Conservation (phyloP, 139 green algal genomes). For the Penium margaritaceum region DNA sequence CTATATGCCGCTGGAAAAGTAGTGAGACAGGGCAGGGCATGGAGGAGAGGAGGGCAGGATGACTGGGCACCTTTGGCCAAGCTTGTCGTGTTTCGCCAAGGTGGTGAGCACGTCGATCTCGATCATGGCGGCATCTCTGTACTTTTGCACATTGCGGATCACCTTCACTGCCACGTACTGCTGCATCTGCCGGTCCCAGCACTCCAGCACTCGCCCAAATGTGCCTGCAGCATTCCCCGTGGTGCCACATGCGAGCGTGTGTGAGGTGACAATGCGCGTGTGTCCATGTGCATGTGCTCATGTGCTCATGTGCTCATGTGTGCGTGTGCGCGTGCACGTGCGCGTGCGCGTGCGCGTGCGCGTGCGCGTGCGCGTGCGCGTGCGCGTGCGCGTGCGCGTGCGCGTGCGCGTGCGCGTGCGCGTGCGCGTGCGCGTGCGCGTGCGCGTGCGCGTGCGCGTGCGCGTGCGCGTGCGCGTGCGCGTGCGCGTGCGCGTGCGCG, state of each 20-base stretch:
- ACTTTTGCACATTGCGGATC: constrained; percentile 92
- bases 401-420: not conserved
- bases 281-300: not conserved
- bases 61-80: constrained; percentile 29
- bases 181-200: constrained; percentile 82
- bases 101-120: constrained; percentile 61
- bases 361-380: not conserved
- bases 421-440: not conserved
- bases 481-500: not conserved
- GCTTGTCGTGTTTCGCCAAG: constrained; percentile 41
- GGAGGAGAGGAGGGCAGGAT: no score
- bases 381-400: not conserved
- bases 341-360: not conserved
- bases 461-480: not conserved
- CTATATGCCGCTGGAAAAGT: no score
- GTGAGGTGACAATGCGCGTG: not conserved
- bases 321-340: not conserved
- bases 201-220: constrained; percentile 91
- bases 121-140: constrained; percentile 94
- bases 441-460: not conserved
- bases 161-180: constrained; percentile 77
- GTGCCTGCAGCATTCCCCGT: constrained; percentile 61
- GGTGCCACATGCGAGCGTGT: not conserved
- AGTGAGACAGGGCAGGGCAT: no score
- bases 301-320: not conserved